Base-by-base conservation (phyloP, 106 monocot genomes). In the Dendrobium nobile region DNA sequence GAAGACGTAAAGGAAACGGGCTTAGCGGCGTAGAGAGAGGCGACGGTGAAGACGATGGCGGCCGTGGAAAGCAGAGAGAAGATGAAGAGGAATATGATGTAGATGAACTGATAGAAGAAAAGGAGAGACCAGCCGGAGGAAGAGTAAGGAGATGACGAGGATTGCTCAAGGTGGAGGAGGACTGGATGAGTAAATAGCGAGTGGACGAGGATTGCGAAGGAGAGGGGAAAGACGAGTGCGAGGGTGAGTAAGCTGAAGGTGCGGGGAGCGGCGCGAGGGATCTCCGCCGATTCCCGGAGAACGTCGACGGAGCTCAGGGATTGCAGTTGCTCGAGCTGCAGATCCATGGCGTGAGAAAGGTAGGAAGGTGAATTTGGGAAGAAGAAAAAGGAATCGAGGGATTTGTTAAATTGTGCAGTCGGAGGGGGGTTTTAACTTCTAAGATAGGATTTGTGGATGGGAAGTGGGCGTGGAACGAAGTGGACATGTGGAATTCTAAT, bases 1-100 rank as follows among this genome's bases (percentile, higher is more conserved):
- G 89, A 70, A 61, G 82, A 77, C 47, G 82, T 55, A 87, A 88
- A 93, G 47, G 89, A 86, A 72, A 87, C 73, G 72, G 84, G 84
- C 80, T 90, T 92, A 77, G 74, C 78, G 83, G 95, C 77, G 85
- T 73, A 89, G 80, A 95, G 87, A 20, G 90, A 95, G 56, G 91
- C 89, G 72, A 89, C 91, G 76, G 88, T 82, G 88, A 88, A 90
- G 75, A 91, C 89, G 82, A 81, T 82, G 79, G 89, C 86, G 67
- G 86, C 87, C 54, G 92, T 91, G 83, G 95, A 89, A 72, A 95
- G 89, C 84, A 92, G 95, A 64, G 92, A 92, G 89, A 80, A 68
- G 47, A 31, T 26, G 45, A 80, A 80, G 10, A 80, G 37, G 41
- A 73, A 18, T 3, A 80, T 18, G 28, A 80, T 51, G 80, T 73